phyloP scores from a whole-genome alignment of 371 early-diverging fungal genomes.

The Nematocida ironsii region DNA sequence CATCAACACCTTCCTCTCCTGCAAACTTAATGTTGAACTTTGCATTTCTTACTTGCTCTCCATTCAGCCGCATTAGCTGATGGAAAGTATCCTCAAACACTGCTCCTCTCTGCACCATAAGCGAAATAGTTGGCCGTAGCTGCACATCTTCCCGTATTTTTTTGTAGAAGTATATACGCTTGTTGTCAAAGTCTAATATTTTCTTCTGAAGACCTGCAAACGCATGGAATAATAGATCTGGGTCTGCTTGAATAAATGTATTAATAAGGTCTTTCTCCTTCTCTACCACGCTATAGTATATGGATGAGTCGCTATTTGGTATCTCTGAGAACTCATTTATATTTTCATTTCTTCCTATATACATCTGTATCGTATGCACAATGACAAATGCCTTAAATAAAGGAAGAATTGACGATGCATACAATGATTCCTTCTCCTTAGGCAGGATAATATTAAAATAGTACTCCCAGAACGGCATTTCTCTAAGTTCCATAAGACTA shows the following conservation, averaged over 20 bases:
- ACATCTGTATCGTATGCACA: constrained; percentile 28
- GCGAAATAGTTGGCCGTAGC: constrained; percentile 1
- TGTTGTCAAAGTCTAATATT: constrained; percentile 60
- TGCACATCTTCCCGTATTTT: constrained; percentile 20
- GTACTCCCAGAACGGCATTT: constrained; percentile 23
- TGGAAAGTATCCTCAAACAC: constrained; percentile 60
- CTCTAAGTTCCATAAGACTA: not conserved
- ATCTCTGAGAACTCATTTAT: not conserved
- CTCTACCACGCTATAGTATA: constrained; percentile 9
- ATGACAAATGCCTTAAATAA: constrained; percentile 40
- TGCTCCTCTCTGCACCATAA: constrained; percentile 46
- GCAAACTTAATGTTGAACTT: constrained; percentile 86
- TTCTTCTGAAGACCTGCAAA: constrained; percentile 42
- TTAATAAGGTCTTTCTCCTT: constrained; percentile 51
- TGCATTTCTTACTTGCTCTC: constrained; percentile 64
- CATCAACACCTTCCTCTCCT: constrained; percentile 95
- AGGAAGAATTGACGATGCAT: constrained; percentile 8
- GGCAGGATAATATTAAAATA: constrained; percentile 20
- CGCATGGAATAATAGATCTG: constrained; percentile 50
- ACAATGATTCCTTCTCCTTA: constrained; percentile 1
- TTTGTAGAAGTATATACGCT: constrained; percentile 54
- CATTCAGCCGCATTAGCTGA: constrained; percentile 57
- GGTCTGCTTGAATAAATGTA: constrained; percentile 39
- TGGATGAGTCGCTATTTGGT: not conserved
- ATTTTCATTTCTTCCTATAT: constrained; percentile 28